Conservation (phyloP, 352 stramenopile genomes). For the Phytophthora crassamura region DNA sequence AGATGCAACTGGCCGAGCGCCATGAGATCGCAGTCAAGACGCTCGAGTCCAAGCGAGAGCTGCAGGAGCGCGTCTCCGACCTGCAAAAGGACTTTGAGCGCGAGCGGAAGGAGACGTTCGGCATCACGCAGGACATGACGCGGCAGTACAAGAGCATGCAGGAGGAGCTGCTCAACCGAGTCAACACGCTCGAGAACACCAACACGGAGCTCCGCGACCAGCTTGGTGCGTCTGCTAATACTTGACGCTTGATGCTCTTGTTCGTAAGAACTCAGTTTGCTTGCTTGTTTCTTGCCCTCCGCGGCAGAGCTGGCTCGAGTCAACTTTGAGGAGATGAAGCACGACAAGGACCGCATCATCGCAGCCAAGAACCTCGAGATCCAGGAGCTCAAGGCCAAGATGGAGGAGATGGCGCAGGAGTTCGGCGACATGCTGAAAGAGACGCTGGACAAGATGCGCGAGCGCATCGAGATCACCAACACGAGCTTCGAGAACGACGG, state of each 20-base stretch:
- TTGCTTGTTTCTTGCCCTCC: not conserved
- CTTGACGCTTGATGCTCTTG: not conserved
- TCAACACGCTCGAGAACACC: constrained; percentile 90
- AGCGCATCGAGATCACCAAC: constrained; percentile 94
- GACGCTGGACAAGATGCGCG: constrained; percentile 94
- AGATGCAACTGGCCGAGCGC: constrained; percentile 90
- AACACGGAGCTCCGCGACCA: constrained; percentile 94
- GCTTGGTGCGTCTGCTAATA: constrained; percentile 51
- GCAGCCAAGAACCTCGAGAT: constrained; percentile 91
- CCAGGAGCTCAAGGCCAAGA: constrained; percentile 92
- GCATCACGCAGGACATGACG: constrained; percentile 96
- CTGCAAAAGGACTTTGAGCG: constrained; percentile 89
- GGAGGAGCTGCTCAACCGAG: constrained; percentile 89
- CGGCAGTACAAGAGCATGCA: constrained; percentile 98
- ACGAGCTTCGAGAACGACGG: constrained; percentile 89
- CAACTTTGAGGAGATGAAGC: constrained; percentile 90
- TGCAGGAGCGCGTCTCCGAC: constrained; percentile 81
- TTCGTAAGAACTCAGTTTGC: not conserved
- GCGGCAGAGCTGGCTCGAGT: constrained; percentile 79
- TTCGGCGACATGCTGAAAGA: constrained; percentile 96
- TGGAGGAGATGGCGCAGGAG: constrained; percentile 95
- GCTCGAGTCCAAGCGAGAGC: constrained; percentile 88
- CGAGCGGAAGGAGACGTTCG: constrained; percentile 89
- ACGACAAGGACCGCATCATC: constrained; percentile 93
- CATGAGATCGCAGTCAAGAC: constrained; percentile 88